Base-by-base conservation (phyloP, 345 rosid genomes). In the Populus pruinosa region DNA sequence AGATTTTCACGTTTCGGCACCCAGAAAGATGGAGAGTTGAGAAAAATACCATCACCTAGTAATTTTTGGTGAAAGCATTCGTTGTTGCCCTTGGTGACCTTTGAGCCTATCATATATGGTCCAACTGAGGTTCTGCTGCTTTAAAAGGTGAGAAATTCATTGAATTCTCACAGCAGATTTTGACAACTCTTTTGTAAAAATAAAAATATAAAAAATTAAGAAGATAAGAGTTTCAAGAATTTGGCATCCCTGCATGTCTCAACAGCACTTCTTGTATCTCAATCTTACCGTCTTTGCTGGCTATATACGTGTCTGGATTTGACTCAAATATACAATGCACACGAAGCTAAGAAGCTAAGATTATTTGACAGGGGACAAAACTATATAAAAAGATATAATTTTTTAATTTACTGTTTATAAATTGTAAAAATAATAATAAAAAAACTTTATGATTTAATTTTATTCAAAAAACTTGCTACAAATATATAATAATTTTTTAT, bases 21-120 rank as follows among this genome's bases (percentile, higher is more conserved):
- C 23, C 69, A 13, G 2, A 20, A 68, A 31, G 82, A 79, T 49
- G 74, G 76, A 41, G 82, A 85, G 56, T 69, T 78, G 25, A 84
- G 49, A 49, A 76, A 78, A 62, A 63, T 90, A 43, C 79, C 83
- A 73, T 74, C 81, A 62, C 91, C 91, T 1, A 33, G 79, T 23
- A 88, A 82, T 83, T 89, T 87, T 75, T 89, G 91, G 98, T 92
- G 84, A 89, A 67, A 64, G 67, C 62, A 35, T 59, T 63, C 23
- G 20, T 36, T 35, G 3, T 6, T 74, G 70, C 78, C 36, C 12
- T 74, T 31, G 27, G 31, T 49, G 49, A 25, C 64, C 72, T 59
- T 39, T 61, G 78, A 72, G 72, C 38, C 67, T 43, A 41, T 41
- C 69, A 47, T 23, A 44, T 20, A 55, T 56, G 23, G 5, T 35